Conservation (phyloP, 2,329 filamentous ascomycete species). For the Sarocladium strictum region DNA sequence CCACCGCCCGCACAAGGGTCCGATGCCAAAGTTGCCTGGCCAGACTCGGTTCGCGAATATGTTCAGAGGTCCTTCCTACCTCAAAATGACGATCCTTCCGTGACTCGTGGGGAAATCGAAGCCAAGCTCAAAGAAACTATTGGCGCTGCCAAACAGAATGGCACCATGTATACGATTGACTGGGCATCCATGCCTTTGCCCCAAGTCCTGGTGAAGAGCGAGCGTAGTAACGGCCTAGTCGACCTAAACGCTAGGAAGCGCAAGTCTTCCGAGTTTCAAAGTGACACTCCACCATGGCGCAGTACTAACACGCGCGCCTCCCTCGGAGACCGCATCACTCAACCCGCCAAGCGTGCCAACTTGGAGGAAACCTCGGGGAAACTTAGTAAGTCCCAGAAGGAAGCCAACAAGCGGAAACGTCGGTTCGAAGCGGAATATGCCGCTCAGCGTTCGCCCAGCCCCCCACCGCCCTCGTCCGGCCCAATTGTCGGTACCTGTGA, state of each 20-base stretch:
- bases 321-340: constrained; percentile 73
- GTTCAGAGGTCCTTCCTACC: constrained; percentile 83
- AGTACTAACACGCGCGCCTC: constrained; percentile 53
- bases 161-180: constrained; percentile 66
- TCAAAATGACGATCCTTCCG: constrained; percentile 58
- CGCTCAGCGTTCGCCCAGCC: constrained; percentile 50
- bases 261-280: constrained; percentile 65
- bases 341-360: constrained; percentile 36
- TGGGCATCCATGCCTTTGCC: constrained; percentile 82
- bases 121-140: constrained; percentile 81
- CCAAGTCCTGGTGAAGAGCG: constrained; percentile 72
- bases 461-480: constrained; percentile 50
- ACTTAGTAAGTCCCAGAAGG: constrained; percentile 85
- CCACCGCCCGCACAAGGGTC: constrained; percentile 25
- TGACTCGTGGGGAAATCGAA: constrained; percentile 68
- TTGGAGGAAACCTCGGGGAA: constrained; percentile 43
- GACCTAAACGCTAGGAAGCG: constrained; percentile 60
- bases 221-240: constrained; percentile 43
- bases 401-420: constrained; percentile 83
- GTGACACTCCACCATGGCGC: constrained; percentile 63
- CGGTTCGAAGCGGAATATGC: constrained; percentile 71
- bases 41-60: constrained; percentile 76
- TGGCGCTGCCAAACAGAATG: constrained; percentile 68
- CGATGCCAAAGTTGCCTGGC: constrained; percentile 69
- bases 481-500: constrained; percentile 84